These are phyloP conservation scores for Saccharum spontaneum DNA, from an alignment of 176 grass and related monocot genomes.

Conservation along the genomic window DNA sequence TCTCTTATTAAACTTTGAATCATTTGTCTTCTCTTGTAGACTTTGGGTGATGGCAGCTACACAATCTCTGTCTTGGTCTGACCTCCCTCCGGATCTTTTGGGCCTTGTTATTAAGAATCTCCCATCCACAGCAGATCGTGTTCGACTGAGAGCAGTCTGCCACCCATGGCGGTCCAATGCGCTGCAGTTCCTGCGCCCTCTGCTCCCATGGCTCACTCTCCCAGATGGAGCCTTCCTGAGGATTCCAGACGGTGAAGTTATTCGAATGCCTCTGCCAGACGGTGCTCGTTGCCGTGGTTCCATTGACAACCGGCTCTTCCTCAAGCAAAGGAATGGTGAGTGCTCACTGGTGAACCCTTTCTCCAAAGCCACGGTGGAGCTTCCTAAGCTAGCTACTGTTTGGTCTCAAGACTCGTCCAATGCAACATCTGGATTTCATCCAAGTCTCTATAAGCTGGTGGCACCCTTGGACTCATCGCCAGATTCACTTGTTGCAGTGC, in stretches of 20 bases:
- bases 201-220: background rate
- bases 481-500: background rate
- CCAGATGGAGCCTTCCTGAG: background rate
- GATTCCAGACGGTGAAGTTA: background rate
- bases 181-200: background rate
- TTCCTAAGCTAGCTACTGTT: background rate
- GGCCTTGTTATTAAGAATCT: background rate
- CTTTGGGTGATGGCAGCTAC: background rate
- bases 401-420: background rate
- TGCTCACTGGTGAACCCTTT: slow-evolving; percentile 1
- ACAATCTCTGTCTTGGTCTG: background rate
- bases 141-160: background rate
- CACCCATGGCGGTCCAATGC: background rate
- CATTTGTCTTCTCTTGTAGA: background rate
- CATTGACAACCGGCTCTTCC: background rate
- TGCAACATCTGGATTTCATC: background rate
- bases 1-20: background rate
- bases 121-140: background rate
- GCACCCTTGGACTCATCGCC: background rate
- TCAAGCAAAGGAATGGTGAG: background rate
- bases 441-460: background rate
- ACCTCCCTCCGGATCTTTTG: background rate
- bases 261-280: background rate
- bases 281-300: background rate
- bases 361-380: background rate